Conservation (phyloP, 2,329 filamentous ascomycete species). For the Botrytis hyacinthi region DNA sequence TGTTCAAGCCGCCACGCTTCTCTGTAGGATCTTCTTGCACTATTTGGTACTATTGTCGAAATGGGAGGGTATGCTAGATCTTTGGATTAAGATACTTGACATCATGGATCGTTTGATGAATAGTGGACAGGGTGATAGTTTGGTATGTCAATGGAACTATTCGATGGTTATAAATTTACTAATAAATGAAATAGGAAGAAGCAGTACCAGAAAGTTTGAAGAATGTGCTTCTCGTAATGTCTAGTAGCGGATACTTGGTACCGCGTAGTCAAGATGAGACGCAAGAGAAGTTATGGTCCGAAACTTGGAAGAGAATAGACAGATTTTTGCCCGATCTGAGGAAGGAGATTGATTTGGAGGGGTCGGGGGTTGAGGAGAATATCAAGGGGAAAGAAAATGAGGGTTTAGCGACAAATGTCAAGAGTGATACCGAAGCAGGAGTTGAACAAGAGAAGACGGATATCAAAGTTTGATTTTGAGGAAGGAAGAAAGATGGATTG, state of each 20-base stretch:
- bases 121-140: conserved; percentile 83
- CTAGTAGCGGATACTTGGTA: conserved; percentile 79
- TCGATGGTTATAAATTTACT: conserved; percentile 20
- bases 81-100: conserved; percentile 90
- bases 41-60: conserved; percentile 82
- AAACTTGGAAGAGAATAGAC: conserved; percentile 65
- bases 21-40: conserved; percentile 94
- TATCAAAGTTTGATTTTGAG: neutral
- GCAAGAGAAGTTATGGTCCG: conserved; percentile 57
- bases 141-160: conserved; percentile 57
- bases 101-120: conserved; percentile 97
- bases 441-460: neutral
- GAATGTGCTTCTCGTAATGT: conserved; percentile 94
- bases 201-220: conserved; percentile 94
- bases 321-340: conserved; percentile 61
- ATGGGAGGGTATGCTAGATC: conserved; percentile 83
- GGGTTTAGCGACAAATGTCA: neutral
- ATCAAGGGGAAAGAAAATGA: neutral
- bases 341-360: conserved; percentile 54
- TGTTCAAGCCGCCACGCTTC: conserved; percentile 82
- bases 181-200: conserved; percentile 64
- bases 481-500: neutral
- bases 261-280: conserved; percentile 59
- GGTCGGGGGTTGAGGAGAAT: neutral
- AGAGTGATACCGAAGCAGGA: conserved; percentile 1